These are phyloP conservation scores for Dittrichia graveolens DNA, from an alignment of 129 eudicot species.

Conservation along the genomic window DNA sequence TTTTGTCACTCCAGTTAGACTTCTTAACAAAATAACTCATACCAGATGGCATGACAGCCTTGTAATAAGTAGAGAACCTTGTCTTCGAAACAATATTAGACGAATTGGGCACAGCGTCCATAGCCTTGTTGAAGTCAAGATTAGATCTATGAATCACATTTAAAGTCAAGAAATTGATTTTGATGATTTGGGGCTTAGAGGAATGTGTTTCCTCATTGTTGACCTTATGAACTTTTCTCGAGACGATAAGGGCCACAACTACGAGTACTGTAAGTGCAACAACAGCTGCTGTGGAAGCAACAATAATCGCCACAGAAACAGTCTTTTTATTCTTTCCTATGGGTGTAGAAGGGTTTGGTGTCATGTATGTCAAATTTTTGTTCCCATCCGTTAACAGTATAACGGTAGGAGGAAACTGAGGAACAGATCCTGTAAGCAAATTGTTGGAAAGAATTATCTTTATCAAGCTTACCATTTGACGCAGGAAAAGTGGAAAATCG, in stretches of 20 bases:
- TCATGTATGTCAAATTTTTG: constrained; percentile 11
- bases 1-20: constrained; percentile 66
- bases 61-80: constrained; percentile 68
- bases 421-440: constrained; percentile 57
- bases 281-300: constrained; percentile 48
- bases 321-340: constrained; percentile 17
- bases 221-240: constrained; percentile 43
- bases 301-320: constrained; percentile 37
- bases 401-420: constrained; percentile 40
- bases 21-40: constrained; percentile 64
- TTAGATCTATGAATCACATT: constrained; percentile 64
- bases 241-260: constrained; percentile 37
- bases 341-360: constrained; percentile 13
- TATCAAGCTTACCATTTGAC: constrained; percentile 45
- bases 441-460: constrained; percentile 52
- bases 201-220: constrained; percentile 37
- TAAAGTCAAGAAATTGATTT: constrained; percentile 51
- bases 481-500: constrained; percentile 48
- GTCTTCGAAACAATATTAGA: constrained; percentile 51
- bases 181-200: constrained; percentile 41
- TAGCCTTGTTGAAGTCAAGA: constrained; percentile 58
- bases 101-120: constrained; percentile 54
- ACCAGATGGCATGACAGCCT: constrained; percentile 80
- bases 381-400: constrained; percentile 44
- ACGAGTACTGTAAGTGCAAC: constrained; percentile 34